Evolutionary conservation across 2,329 filamentous ascomycete genomes (phyloP), one percentile per base, ranked within the genome.

Genomic region (Teratosphaeria gauchensis): DNA sequence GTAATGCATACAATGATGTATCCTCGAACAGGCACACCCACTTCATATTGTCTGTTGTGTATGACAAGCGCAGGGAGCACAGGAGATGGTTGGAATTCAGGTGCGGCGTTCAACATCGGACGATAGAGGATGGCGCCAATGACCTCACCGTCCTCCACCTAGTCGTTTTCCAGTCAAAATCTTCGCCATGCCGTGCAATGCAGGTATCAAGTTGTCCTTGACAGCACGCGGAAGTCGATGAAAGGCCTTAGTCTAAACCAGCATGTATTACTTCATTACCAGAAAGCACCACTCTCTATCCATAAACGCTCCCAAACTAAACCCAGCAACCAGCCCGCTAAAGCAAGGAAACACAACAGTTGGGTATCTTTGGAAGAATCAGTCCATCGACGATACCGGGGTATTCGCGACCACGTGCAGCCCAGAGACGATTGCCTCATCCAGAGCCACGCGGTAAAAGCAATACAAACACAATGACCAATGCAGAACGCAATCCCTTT

Each of bases 321-420:
- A 8, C 19, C 6, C 4, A 19, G 16, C 9, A 19, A 48, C 42
- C 19, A 48, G n/a, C 42, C 42, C 16, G 42, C 42, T 48, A 56
- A 56, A 56, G 28, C 28, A 48, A 35, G 28, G 19, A 56, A 56
- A 32, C 35, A 48, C 21, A 54, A 48, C 55, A 57, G 51, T 31
- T 32, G 56, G 56, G 56, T 58, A 58, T 58, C 56, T 58, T 58
- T 51, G 56, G 54, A 58, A 21, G 52, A 58, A 58, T 46, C 54
- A 56, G 14, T 58, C 56, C 21, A 53, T 58, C 56, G 55, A 54
- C 51, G 56, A 54, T 48, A 48, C 38, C 11, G 56, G 56, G 56
- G 56, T 58, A 58, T 58, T 58, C 56, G 56, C 56, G 56, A 58
- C 56, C 42, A 48, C 21, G 42, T 54, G 51, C 24, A 30, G 28